phyloP scores from a whole-genome alignment of 2,329 filamentous ascomycete species.

The Colletotrichum sp. region DNA sequence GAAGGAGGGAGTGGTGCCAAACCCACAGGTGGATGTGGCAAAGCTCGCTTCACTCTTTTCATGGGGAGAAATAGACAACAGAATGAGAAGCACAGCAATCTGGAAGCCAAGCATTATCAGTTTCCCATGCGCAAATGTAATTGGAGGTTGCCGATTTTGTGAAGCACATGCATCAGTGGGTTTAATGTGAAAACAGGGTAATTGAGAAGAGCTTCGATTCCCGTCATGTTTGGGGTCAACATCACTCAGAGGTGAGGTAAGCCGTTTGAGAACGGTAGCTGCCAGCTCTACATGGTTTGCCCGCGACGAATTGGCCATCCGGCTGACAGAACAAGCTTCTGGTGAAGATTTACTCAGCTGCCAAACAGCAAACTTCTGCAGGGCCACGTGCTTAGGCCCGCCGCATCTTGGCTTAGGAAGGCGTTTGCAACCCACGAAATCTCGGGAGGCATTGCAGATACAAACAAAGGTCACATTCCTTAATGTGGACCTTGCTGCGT shows the following conservation, averaged over 20 bases:
- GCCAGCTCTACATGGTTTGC: not conserved
- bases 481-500: accelerated
- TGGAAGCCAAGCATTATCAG: accelerated
- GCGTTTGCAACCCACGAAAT: not conserved
- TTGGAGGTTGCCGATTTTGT: not conserved
- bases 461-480: not conserved
- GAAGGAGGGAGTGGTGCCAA: not conserved
- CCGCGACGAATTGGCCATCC: accelerated
- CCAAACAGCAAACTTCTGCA: not conserved
- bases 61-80: not conserved
- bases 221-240: not conserved
- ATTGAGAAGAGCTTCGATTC: not conserved
- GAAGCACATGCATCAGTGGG: not conserved
- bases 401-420: not conserved
- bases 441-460: not conserved
- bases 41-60: not conserved
- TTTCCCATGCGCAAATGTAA: not conserved
- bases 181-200: not conserved
- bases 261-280: not conserved
- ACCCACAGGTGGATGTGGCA: too few relatives aligned
- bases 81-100: not conserved
- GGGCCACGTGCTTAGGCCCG: not conserved
- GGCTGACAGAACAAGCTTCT: not conserved
- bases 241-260: accelerated
- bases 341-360: not conserved